Conservation (phyloP, 257 asterid genomes). For the Mentha longifolia region DNA sequence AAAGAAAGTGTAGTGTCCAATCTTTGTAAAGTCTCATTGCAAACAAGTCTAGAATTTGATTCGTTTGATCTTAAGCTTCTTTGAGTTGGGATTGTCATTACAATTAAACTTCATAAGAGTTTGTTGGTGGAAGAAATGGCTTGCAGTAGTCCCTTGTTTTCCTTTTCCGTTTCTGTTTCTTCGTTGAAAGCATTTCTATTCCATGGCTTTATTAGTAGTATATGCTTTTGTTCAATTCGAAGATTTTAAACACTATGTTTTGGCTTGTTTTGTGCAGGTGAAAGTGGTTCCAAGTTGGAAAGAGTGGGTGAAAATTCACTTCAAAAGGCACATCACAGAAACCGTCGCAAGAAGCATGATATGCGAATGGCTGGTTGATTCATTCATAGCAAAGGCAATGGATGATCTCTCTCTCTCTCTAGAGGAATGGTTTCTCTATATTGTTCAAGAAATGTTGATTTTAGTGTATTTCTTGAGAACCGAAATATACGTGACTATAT, state of each 20-base stretch:
- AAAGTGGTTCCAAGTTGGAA: constrained; percentile 59
- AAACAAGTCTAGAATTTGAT: not conserved
- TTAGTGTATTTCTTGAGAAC: constrained; percentile 1
- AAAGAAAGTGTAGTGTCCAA: constrained; percentile 9
- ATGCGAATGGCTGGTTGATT: constrained; percentile 62
- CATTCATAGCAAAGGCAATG: constrained; percentile 26
- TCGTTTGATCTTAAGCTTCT: constrained; percentile 1
- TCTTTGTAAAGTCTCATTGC: not conserved
- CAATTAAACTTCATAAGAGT: not conserved
- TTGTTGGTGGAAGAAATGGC: constrained; percentile 20
- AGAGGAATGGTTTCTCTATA: constrained; percentile 12
- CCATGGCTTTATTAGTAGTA: not conserved
- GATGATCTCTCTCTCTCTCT: not conserved
- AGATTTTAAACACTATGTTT: not conserved
- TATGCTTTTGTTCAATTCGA: not conserved
- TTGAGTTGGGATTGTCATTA: not conserved
- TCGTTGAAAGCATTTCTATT: not conserved
- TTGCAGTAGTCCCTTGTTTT: not conserved
- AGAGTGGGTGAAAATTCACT: constrained; percentile 72
- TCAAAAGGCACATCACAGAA: constrained; percentile 87
- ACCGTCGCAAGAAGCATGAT: constrained; percentile 89
- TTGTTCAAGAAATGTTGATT: constrained; percentile 1
- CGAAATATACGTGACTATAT: not conserved
- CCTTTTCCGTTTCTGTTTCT: not conserved
- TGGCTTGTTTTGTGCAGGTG: constrained; percentile 36